A percentile compares a stretch with the other conserved stretches of the same genome.
phyloP scores from a whole-genome alignment of 2,329 filamentous ascomycete genomes.

The Exophiala spinifera region DNA sequence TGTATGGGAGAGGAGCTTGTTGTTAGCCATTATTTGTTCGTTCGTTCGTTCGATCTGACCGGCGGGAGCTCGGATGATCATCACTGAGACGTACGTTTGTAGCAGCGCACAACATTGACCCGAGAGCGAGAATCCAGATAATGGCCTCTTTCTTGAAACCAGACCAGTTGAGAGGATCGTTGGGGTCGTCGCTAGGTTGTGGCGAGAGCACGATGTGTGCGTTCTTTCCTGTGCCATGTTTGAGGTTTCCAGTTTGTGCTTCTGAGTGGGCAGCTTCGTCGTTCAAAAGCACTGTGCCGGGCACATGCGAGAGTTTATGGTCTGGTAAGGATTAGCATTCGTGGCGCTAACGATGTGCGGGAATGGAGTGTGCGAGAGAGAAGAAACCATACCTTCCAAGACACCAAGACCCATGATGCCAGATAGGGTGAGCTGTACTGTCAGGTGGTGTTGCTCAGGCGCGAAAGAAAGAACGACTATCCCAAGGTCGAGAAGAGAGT shows the following conservation, averaged over 20 bases:
- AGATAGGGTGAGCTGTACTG: no score
- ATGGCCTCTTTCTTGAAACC: conserved; percentile 17
- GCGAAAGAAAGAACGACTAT: no score
- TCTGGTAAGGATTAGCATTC: neutral
- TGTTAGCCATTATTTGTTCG: no score
- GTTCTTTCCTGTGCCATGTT: conserved; percentile 31
- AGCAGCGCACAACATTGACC: conserved; percentile 29
- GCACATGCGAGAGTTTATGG: conserved; percentile 2
- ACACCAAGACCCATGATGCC: neutral
- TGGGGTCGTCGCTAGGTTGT: conserved; percentile 28
- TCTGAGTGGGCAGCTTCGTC: neutral
- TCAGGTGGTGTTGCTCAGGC: no score
- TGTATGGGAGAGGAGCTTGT: conserved; percentile 2
- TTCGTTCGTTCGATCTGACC: neutral
- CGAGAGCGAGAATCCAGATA: conserved; percentile 31
- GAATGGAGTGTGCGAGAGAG: neutral
- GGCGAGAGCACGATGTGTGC: conserved; percentile 22
- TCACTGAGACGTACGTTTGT: conserved; percentile 23
- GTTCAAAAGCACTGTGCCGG: conserved; percentile 1
- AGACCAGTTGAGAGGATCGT: conserved; percentile 32
- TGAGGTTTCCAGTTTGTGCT: conserved; percentile 22
- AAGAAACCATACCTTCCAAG: neutral
- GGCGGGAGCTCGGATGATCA: no score
- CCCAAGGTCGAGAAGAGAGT: no score
- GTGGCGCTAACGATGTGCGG: neutral